phyloP scores from a whole-genome alignment of 345 rosid species.

The Euclidium syriacum region DNA sequence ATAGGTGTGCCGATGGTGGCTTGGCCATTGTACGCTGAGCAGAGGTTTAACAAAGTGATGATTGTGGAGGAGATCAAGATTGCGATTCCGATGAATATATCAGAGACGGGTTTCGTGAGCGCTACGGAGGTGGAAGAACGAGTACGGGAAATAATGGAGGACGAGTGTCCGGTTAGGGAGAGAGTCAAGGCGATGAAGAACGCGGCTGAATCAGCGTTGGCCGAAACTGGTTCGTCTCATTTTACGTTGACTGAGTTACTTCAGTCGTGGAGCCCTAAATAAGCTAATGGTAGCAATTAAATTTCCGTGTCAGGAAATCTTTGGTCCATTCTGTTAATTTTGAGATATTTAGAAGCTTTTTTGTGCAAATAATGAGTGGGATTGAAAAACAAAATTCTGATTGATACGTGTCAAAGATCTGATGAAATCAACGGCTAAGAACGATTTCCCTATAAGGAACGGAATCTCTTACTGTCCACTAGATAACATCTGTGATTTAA shows the following conservation, averaged over 20 bases:
- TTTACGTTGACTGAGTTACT: conserved; percentile 25
- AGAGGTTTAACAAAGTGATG: conserved; percentile 34
- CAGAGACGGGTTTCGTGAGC: conserved; percentile 40
- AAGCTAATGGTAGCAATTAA: not conserved
- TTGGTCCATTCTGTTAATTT: not conserved
- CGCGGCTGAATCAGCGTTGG: conserved; percentile 35
- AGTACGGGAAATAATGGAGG: conserved; percentile 48
- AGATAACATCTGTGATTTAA: conserved; percentile 12
- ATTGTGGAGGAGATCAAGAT: conserved; percentile 54
- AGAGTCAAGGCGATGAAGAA: conserved; percentile 27
- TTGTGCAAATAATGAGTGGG: not conserved
- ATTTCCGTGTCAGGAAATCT: not conserved
- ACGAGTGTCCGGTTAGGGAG: conserved; percentile 32
- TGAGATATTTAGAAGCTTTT: not conserved
- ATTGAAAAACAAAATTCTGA: not conserved
- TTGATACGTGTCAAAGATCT: not conserved
- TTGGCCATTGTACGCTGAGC: conserved; percentile 56
- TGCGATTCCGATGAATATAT: conserved; percentile 40
- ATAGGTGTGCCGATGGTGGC: conserved; percentile 45
- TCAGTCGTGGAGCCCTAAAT: conserved; percentile 24
- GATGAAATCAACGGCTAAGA: not conserved
- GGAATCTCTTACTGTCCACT: conserved; percentile 20
- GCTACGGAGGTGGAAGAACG: conserved; percentile 44
- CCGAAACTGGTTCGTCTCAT: conserved; percentile 41
- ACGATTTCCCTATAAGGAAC: not conserved